Evolutionary conservation across 495 filamentous ascomycete genomes (phyloP).

Genomic region (Margaritispora aquatica): DNA sequence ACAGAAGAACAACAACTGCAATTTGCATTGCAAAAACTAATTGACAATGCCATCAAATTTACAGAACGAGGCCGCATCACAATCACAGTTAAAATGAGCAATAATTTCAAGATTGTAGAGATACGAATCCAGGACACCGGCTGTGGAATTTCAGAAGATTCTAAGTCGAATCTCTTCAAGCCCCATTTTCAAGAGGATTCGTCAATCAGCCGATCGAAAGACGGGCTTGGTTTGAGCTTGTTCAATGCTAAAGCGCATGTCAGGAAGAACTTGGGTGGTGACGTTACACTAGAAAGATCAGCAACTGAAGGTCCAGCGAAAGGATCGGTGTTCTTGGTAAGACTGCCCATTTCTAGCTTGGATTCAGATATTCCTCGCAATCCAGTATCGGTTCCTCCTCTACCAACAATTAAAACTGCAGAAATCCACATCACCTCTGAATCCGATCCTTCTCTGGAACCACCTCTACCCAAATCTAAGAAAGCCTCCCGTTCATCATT

Average conservation of each 20-base stretch:
- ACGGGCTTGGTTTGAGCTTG: constrained; percentile 69
- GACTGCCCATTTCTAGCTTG: constrained; percentile 42
- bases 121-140: constrained; percentile 65
- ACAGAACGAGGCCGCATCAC: constrained; percentile 64
- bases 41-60: constrained; percentile 77
- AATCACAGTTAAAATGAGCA: constrained; percentile 43
- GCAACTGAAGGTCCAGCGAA: constrained; percentile 59
- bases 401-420: not conserved
- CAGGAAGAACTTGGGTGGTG: constrained; percentile 63
- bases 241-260: constrained; percentile 73
- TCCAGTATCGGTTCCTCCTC: constrained; percentile 15
- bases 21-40: constrained; percentile 67
- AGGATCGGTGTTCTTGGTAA: constrained; percentile 72
- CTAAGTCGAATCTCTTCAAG: constrained; percentile 67
- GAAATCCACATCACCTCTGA: not conserved
- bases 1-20: constrained; percentile 30
- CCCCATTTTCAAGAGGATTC: constrained; percentile 69
- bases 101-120: constrained; percentile 39
- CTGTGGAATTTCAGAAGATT: constrained; percentile 63
- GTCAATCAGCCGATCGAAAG: constrained; percentile 63
- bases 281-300: constrained; percentile 62
- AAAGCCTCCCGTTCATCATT: no score
- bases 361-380: constrained; percentile 3
- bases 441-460: no score
- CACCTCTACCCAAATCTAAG: no score